Evolutionary conservation across 495 filamentous ascomycete species (phyloP).

Genomic region (Penicillium tannophilum): DNA sequence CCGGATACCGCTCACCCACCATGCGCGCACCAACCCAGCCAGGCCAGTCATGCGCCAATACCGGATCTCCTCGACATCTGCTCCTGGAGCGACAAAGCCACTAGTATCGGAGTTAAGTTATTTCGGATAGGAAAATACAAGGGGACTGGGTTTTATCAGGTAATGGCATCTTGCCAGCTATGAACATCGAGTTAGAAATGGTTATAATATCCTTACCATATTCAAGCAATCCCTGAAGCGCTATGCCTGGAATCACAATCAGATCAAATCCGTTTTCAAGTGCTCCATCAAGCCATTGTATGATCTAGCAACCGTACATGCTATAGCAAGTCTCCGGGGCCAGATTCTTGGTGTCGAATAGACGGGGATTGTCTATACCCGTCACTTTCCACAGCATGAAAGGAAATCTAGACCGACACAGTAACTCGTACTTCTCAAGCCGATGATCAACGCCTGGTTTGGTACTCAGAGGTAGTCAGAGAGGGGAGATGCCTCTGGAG

Average conservation of each 20-base stretch:
- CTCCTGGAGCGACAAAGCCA: conserved; percentile 86
- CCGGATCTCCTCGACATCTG: conserved; percentile 74
- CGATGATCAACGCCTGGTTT: conserved; percentile 50
- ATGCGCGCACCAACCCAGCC: conserved; percentile 62
- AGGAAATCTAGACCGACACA: conserved; percentile 43
- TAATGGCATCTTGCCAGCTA: conserved; percentile 56
- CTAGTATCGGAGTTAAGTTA: conserved; percentile 45
- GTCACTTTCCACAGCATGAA: conserved; percentile 59
- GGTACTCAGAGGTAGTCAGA: neutral
- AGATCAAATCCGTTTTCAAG: conserved; percentile 71
- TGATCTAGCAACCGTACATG: conserved; percentile 18
- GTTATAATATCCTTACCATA: conserved; percentile 98
- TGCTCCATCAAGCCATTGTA: conserved; percentile 50
- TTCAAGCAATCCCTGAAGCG: conserved; percentile 77
- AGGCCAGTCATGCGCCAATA: conserved; percentile 63
- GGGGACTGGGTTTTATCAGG: conserved; percentile 47
- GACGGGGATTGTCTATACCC: conserved; percentile 62
- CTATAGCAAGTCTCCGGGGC: conserved; percentile 41
- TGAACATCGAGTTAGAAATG: conserved; percentile 78
- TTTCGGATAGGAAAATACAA: conserved; percentile 13
- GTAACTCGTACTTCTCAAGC: conserved; percentile 60
- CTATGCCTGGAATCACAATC: conserved; percentile 91
- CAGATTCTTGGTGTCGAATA: no score
- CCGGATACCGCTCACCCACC: conserved; percentile 55
- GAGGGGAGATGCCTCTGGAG: conserved; percentile 1